Evolutionary conservation across 805 yeast species (phyloP), one percentile per base, ranked within the genome.

Genomic region (Ogataea pignaliae): DNA sequence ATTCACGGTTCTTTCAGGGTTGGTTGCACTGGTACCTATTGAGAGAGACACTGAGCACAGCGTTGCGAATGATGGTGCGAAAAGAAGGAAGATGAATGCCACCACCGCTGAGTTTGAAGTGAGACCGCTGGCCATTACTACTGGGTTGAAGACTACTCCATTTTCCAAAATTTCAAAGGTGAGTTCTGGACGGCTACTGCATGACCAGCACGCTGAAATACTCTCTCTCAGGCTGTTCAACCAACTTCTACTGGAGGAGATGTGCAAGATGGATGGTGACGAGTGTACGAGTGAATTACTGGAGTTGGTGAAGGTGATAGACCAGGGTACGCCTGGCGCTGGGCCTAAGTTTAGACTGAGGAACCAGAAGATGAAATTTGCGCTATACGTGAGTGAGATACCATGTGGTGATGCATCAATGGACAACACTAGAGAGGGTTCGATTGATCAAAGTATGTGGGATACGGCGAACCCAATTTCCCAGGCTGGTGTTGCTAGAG

Each of bases 361-460:
- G 36, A 35, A 40, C 7, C 41, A 50, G 0, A 66, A 63, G 3
- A 60, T 76, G 37, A 56, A 69, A 39, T 61, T 88, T 43, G 83
- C 81, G 0, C 58, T 88, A 50, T 83, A 78, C 47, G 67, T 85
- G 6, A 79, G 90, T 10, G 93, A 85, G 48, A 70, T 83, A 0
- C 97, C 97, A 0, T 90, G 98, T 67, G 98, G 98, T 1, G 97
- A 90, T 60, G 81, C 87, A 0, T 83, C 95, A 6, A 76, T 88
- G 79, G 73, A 72, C 29, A 51, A 63, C n/a, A 34, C 64, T 1
- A 55, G 60, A 21, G 46, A 66, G 3, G 49, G 57, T 13, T 39
- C 53, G 12, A 41, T 40, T 41, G 52, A 45, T 42, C 45, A 43
- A 30, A 44, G 40, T 1, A 15, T 48, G 11, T 50, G 61, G 62